Conservation (phyloP, 106 monocot genomes). For the Iris macrosiphon region DNA sequence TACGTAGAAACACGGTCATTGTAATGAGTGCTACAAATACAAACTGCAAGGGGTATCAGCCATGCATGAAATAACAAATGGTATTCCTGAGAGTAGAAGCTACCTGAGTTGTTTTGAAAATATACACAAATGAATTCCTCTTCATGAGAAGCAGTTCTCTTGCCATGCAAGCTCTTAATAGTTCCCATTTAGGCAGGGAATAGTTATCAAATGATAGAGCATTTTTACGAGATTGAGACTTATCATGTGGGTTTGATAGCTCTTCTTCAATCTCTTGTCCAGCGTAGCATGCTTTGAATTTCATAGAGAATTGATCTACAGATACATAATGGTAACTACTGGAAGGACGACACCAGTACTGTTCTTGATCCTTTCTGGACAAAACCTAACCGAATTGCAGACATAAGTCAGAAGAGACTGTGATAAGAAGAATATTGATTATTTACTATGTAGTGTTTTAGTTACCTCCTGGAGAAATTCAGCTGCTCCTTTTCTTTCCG, state of each 20-base stretch:
- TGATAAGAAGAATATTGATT: background rate
- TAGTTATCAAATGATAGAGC: constrained; percentile 50
- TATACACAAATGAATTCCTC: constrained; percentile 64
- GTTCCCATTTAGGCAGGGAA: constrained; percentile 61
- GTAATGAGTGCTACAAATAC: constrained; percentile 33
- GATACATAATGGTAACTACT: constrained; percentile 39
- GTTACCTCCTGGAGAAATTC: constrained; percentile 93
- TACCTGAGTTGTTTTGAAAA: constrained; percentile 73
- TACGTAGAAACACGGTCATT: constrained; percentile 60
- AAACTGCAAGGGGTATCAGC: constrained; percentile 29
- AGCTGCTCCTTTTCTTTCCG: constrained; percentile 76
- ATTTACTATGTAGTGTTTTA: background rate
- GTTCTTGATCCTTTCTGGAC: constrained; percentile 81
- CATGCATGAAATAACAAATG: background rate
- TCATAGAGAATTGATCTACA: constrained; percentile 34
- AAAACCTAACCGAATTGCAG: constrained; percentile 47
- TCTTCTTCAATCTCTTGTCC: constrained; percentile 38
- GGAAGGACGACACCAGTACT: constrained; percentile 48
- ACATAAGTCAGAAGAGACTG: background rate
- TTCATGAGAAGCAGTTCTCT: constrained; percentile 86
- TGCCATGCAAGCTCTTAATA: constrained; percentile 61
- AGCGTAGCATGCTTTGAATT: constrained; percentile 40
- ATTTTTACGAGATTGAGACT: constrained; percentile 28
- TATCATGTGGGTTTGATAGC: constrained; percentile 40
- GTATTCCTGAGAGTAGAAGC: background rate